Conservation (phyloP, 768 basidiomycete genomes). For the Pleurotus pulmonarius region DNA sequence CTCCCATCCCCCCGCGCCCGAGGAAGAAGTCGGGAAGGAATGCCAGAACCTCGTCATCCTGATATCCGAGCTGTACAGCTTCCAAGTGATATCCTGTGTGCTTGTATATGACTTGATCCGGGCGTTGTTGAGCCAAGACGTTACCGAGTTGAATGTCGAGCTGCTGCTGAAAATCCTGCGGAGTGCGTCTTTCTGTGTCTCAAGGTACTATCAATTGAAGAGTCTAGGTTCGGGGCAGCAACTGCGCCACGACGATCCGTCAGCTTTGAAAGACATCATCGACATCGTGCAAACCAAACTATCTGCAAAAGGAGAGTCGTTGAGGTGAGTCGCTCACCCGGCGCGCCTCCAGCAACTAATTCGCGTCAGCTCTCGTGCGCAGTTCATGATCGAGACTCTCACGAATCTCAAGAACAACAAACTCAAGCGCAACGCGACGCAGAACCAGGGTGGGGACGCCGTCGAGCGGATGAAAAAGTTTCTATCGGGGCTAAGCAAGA, state of each 20-base stretch:
- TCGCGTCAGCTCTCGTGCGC: constrained; percentile 70
- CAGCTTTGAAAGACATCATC: constrained; percentile 88
- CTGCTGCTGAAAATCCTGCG: constrained; percentile 80
- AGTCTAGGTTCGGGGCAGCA: constrained; percentile 84
- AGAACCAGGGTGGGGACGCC: constrained; percentile 71
- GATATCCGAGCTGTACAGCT: constrained; percentile 92
- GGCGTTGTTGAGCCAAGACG: constrained; percentile 55
- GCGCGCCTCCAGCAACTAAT: neutral
- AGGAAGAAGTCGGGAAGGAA: constrained; percentile 69
- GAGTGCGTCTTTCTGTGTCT: constrained; percentile 44
- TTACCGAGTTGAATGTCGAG: constrained; percentile 83
- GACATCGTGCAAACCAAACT: constrained; percentile 74
- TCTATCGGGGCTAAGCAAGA: constrained; percentile 70
- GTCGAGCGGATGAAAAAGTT: constrained; percentile 90
- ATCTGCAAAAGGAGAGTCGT: constrained; percentile 38
- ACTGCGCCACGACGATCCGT: constrained; percentile 88
- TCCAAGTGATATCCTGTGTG: constrained; percentile 85
- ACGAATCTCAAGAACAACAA: constrained; percentile 93
- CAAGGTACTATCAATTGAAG: constrained; percentile 2
- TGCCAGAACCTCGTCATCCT: constrained; percentile 85
- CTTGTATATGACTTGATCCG: constrained; percentile 92
- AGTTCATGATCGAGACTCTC: constrained; percentile 95
- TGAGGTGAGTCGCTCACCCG: constrained; percentile 43
- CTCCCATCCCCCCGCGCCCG: constrained; percentile 6
- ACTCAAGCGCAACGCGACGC: constrained; percentile 55